Evolutionary conservation across 768 basidiomycete genomes (phyloP), one percentile per base, ranked within the genome.

Genomic region (Xanthoconium stramineum): DNA sequence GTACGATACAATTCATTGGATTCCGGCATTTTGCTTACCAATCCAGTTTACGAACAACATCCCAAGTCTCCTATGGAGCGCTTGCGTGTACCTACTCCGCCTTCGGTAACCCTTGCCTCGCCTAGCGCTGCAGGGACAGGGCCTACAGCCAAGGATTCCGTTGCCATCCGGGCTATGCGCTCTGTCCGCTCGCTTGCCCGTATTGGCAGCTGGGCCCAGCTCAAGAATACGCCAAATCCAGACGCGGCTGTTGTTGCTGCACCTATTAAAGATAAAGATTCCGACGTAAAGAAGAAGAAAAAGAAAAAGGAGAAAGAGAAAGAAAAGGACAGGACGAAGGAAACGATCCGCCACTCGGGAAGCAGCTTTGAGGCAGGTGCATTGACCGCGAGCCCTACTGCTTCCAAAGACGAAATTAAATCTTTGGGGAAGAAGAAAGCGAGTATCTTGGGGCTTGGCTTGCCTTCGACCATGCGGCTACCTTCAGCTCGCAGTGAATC

Each of bases 131-230:
- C 56, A 6, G 50, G 56, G 44, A 38, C 47, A 29, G 71, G 70
- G 20, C 46, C 47, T 38, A 67, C 24, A 24, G 24, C 65, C 49
- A 79, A 80, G 30, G 82, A 80, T 32, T 89, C 87, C 0, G 88
- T 92, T 42, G 90, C 90, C 0, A 55, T 91, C 30, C 81, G 90
- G 6, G 90, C 90, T 6, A 91, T 92, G 75, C 78, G 86, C 42
- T 86, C 85, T 14, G 84, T 93, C 61, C 78, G 85, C 29, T 85
- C 84, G 3, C 69, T 91, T 40, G 89, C 90, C 5, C 75, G 84
- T 35, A 84, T 91, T 45, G 81, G 84, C 2, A 86, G 85, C 64
- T 88, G 88, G 87, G 82, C 83, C 24, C 84, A 85, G 63, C 70
- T 83, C 53, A 78, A 73, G 66, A 73, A 71, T 15, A 73, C 55